Conservation (phyloP, 1,284 basidiomycete species). For the Waitea zeae region DNA sequence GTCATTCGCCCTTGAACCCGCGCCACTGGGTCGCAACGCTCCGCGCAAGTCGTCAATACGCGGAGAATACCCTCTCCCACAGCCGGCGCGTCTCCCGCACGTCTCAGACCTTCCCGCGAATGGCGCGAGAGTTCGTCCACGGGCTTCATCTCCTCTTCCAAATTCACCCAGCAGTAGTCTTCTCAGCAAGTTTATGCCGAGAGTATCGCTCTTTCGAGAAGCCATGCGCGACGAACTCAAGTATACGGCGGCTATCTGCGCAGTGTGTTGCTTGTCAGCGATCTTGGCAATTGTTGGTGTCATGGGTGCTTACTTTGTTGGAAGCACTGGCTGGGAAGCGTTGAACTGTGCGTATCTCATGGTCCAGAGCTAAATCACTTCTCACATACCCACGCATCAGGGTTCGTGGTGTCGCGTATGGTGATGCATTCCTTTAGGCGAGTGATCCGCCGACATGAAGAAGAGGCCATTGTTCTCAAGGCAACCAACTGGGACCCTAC, state of each 20-base stretch:
- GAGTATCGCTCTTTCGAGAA: conserved; percentile 32
- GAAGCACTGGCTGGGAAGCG: conserved; percentile 32
- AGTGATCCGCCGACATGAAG: conserved; percentile 44
- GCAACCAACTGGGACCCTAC: conserved; percentile 23
- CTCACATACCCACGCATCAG: conserved; percentile 15
- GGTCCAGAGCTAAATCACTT: background rate
- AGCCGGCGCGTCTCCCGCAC: no score
- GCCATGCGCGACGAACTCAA: conserved; percentile 46
- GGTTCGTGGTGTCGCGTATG: conserved; percentile 37
- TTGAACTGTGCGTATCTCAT: conserved; percentile 32
- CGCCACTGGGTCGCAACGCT: no score
- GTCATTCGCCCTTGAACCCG: no score
- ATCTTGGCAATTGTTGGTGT: conserved; percentile 33
- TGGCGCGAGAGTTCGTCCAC: no score
- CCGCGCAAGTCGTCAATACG: no score
- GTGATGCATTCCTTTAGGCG: conserved; percentile 44
- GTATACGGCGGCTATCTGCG: conserved; percentile 38
- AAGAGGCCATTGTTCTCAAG: conserved; percentile 34
- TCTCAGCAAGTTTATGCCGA: conserved; percentile 29
- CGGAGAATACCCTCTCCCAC: no score
- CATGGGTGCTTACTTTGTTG: conserved; percentile 23
- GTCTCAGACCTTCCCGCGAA: no score
- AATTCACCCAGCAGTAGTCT: conserved; percentile 4
- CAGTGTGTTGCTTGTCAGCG: conserved; percentile 28
- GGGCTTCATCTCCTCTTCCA: conserved; percentile 9